Percentiles rank a stretch among this genome's conserved stretches.
These are phyloP conservation scores for Phytopythium sindhum DNA, from an alignment of 352 stramenopile genomes.

Conservation along the genomic window DNA sequence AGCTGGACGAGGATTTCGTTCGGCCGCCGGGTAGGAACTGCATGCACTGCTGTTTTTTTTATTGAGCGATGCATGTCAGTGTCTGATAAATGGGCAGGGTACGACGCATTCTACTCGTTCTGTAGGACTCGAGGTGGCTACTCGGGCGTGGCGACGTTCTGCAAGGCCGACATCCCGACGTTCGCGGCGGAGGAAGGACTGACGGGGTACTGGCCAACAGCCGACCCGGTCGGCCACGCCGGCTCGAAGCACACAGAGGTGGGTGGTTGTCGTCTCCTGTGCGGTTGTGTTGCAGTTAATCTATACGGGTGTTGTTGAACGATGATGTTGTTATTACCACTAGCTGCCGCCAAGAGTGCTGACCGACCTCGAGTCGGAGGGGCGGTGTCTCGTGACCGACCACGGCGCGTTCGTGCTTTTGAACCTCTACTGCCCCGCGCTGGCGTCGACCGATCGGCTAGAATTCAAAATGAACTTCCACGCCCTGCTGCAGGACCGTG, in stretches of 20 bases:
- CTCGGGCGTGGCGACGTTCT: conserved; percentile 78
- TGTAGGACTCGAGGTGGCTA: conserved; percentile 62
- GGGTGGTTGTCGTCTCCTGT: neutral
- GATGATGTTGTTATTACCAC: neutral
- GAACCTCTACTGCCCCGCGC: conserved; percentile 87
- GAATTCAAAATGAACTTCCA: conserved; percentile 88
- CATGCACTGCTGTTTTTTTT: neutral
- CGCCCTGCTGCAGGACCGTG: conserved; percentile 55
- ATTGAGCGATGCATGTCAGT: neutral
- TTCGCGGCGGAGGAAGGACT: conserved; percentile 70
- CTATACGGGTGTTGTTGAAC: neutral
- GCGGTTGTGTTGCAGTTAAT: neutral
- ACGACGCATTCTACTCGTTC: conserved; percentile 85
- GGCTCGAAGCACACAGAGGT: conserved; percentile 51
- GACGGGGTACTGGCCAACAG: conserved; percentile 52
- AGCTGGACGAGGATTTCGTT: conserved; percentile 76
- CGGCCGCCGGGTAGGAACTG: conserved; percentile 31
- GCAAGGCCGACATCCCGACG: conserved; percentile 42
- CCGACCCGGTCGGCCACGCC: conserved; percentile 54
- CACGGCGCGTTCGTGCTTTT: conserved; percentile 86
- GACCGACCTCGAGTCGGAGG: conserved; percentile 71
- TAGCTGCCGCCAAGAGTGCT: conserved; percentile 55
- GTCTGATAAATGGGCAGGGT: conserved; percentile 29
- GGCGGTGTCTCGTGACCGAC: conserved; percentile 84
- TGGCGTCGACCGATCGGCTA: conserved; percentile 62